A percentile compares a stretch with the other conserved stretches of the same genome.
Conservation (phyloP, 345 rosid species). For the Acer negundo region DNA sequence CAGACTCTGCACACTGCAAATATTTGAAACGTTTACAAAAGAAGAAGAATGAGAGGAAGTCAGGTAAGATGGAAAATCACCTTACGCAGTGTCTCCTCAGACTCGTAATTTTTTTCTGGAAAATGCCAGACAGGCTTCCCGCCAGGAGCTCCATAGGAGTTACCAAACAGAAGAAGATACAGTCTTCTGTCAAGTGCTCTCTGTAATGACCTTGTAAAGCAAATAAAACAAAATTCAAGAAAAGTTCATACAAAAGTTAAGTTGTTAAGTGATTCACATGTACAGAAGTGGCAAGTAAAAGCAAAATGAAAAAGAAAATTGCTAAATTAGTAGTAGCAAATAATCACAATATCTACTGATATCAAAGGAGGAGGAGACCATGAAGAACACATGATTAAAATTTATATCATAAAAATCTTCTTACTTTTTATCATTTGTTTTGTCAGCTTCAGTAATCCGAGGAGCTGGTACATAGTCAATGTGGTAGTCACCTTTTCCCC, state of each 20-base stretch:
- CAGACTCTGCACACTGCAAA: constrained; percentile 91
- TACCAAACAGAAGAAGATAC: constrained; percentile 81
- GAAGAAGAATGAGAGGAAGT: too few relatives aligned
- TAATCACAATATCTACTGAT: not conserved
- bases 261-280: not conserved
- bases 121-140: constrained; percentile 88
- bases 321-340: constrained; percentile 3
- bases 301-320: not conserved
- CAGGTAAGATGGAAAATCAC: constrained; percentile 20
- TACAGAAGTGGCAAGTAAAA: not conserved
- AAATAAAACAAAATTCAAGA: constrained; percentile 2
- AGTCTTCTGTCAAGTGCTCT: constrained; percentile 88
- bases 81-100: constrained; percentile 90
- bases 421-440: constrained; percentile 81
- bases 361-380: not conserved
- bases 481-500: constrained; percentile 93
- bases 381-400: not conserved
- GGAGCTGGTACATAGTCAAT: constrained; percentile 94
- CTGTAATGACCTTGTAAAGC: constrained; percentile 52
- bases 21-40: not conserved
- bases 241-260: not conserved
- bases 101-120: constrained; percentile 81
- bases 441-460: constrained; percentile 88
- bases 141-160: constrained; percentile 51
- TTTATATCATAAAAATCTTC: constrained; percentile 18